Base-by-base conservation (phyloP, 192 early-diverging fungal species). In the Allomyces arbusculus region DNA sequence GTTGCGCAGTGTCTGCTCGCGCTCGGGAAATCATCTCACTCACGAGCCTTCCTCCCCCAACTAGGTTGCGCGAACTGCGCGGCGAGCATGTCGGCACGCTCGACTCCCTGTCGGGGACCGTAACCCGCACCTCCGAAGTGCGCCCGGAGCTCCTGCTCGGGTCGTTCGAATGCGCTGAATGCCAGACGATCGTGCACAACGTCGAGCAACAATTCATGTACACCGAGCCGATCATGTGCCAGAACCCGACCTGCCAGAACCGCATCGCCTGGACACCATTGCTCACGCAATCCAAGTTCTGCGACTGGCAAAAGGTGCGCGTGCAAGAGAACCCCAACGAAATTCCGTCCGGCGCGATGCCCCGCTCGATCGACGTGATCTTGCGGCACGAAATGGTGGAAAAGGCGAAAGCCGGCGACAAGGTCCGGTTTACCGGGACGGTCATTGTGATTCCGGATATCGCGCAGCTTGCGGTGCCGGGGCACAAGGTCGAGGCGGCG, bases 161-260 rank as follows among this genome's bases (percentile, higher is more conserved):
- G 26, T 86, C 89, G 10, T 99, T 99, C 73, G 80, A 82, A 33
- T 99, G 95, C 75, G 72, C 78, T 58, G 90, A 90, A 61, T 99
- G 95, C 73, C 75, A 77, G 58, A 75, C 81, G 7, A 67, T 86
- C n/a, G 82, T 90, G 63, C 81, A 83, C 14, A 84, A 94, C 64
- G 89, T 99, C 24, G 86, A 86, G 72, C 95, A 99, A 77, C 90
- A 99, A 74, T 99, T 97, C 75, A 85, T 86, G 70, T 99, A 95
- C 74, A 94, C 91, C 7, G 90, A 95, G 87, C 94, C 94, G 12
- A 82, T 80, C 14, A 80, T 89, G 63, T 96, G 94, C 71, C 83
- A 83, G 63, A 90, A 88, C 68, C 78, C 81, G 19, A 79, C 80
- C 28, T 96, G 94, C 77, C 79, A 83, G 61, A 94, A 94, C 75